Conservation (phyloP, 2,329 filamentous ascomycete species). For the Fusarium sp. region DNA sequence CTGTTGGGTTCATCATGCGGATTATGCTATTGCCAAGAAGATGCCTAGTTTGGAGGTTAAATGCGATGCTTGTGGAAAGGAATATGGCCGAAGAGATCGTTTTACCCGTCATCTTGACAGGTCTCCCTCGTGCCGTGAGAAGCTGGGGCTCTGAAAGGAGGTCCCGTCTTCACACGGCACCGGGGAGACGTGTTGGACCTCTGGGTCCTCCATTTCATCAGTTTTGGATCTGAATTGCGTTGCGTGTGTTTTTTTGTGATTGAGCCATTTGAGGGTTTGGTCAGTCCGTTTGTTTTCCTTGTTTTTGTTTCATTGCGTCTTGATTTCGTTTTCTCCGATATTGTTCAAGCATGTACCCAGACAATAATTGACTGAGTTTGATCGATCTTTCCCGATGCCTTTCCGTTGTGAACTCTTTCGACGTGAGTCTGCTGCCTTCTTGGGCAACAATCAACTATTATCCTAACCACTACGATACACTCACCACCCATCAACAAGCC, state of each 20-base stretch:
- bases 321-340: neutral
- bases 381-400: too few species aligned
- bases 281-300: neutral
- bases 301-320: neutral
- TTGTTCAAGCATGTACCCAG: too few species aligned
- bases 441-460: too few species aligned
- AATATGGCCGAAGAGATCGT: slow-evolving; percentile 24
- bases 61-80: slow-evolving; percentile 16
- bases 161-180: neutral
- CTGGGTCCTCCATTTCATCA: neutral
- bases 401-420: too few species aligned
- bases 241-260: neutral
- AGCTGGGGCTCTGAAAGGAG: slow-evolving; percentile 17
- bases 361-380: too few species aligned
- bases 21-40: slow-evolving; percentile 4
- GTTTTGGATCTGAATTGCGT: neutral
- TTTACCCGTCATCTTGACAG: slow-evolving; percentile 22
- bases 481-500: too few species aligned
- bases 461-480: too few species aligned
- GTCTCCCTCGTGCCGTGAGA: slow-evolving; percentile 26
- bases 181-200: neutral
- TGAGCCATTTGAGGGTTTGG: neutral
- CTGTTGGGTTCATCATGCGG: slow-evolving; percentile 26
- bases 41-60: neutral
- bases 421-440: too few species aligned